phyloP scores from a whole-genome alignment of 805 yeast genomes.

The Myxozyma melibiosi region DNA sequence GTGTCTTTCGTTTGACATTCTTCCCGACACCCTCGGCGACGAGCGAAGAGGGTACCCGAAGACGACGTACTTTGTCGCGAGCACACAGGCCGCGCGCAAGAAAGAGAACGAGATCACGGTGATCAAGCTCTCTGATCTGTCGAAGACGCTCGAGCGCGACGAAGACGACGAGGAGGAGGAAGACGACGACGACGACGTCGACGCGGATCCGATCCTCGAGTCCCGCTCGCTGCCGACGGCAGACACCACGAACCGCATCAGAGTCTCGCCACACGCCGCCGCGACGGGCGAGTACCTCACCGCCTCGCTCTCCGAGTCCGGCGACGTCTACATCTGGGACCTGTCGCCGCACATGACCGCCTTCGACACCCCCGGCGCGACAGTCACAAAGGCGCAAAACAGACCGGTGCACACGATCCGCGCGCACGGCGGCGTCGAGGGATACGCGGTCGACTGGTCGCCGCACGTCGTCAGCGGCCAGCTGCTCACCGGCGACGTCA shows the following conservation, averaged over 20 bases:
- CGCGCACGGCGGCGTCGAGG: slow-evolving; percentile 93
- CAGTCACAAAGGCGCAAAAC: slow-evolving; percentile 73
- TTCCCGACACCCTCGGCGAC: slow-evolving; percentile 82
- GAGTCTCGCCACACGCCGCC: slow-evolving; percentile 77
- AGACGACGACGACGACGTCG: slow-evolving; percentile 55
- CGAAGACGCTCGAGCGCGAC: slow-evolving; percentile 84
- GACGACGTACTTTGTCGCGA: slow-evolving; percentile 79
- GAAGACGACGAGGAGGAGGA: slow-evolving; percentile 77
- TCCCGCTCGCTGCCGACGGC: slow-evolving; percentile 75
- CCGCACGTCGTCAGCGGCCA: slow-evolving; percentile 75
- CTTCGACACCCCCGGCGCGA: slow-evolving; percentile 84
- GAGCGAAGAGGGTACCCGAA: slow-evolving; percentile 93
- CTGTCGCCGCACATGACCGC: slow-evolving; percentile 76
- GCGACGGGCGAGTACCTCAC: slow-evolving; percentile 78
- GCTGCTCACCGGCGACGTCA: slow-evolving; percentile 82
- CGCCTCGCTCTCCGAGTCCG: slow-evolving; percentile 86
- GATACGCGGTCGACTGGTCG: slow-evolving; percentile 97
- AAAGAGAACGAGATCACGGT: slow-evolving; percentile 88
- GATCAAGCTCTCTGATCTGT: slow-evolving; percentile 76
- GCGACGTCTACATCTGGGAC: slow-evolving; percentile 86
- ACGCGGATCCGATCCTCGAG: slow-evolving; percentile 83
- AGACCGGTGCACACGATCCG: slow-evolving; percentile 81
- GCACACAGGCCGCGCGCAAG: slow-evolving; percentile 86
- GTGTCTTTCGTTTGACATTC: slow-evolving; percentile 83
- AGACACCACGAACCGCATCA: slow-evolving; percentile 84